Percentiles rank a stretch among this genome's conserved stretches.
Evolutionary conservation across 1,284 basidiomycete species (phyloP).

Genomic region (Malassezia sympodialis): DNA sequence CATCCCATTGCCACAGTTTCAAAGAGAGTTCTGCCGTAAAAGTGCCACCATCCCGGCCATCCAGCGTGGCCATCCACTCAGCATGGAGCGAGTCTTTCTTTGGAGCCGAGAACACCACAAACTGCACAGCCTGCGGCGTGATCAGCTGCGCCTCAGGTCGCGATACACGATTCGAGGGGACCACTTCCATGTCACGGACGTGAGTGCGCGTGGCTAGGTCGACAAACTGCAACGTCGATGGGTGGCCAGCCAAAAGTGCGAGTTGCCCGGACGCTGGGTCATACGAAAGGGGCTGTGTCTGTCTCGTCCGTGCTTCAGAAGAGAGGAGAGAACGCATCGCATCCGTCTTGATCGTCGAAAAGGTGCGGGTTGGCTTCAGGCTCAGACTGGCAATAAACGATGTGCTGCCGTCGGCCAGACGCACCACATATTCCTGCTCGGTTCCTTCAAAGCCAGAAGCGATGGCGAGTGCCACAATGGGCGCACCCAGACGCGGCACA

Average conservation of each 20-base stretch:
- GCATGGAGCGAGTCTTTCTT: constrained; percentile 16
- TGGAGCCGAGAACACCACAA: constrained; percentile 57
- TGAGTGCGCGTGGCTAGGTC: constrained; percentile 64
- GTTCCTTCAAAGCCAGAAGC: constrained; percentile 53
- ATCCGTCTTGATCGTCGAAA: constrained; percentile 64
- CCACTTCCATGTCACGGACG: constrained; percentile 78
- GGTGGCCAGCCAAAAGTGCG: constrained; percentile 82
- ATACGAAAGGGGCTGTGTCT: constrained; percentile 28
- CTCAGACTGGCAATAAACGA: constrained; percentile 65
- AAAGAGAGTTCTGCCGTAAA: constrained; percentile 70
- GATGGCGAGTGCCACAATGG: constrained; percentile 56
- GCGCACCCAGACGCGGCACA: constrained; percentile 80
- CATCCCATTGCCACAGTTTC: constrained; percentile 82
- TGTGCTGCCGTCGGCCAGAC: constrained; percentile 71
- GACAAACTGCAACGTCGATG: constrained; percentile 85
- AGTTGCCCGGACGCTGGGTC: constrained; percentile 34
- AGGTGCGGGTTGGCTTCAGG: constrained; percentile 63
- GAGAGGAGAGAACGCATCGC: constrained; percentile 25
- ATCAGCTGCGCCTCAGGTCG: constrained; percentile 68
- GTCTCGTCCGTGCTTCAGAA: not conserved
- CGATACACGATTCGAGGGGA: constrained; percentile 83
- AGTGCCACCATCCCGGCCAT: constrained; percentile 58
- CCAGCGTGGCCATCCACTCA: constrained; percentile 87
- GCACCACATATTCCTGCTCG: constrained; percentile 78
- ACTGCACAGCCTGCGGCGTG: constrained; percentile 67